These are phyloP conservation scores for Penicillium odoratum DNA, from an alignment of 495 filamentous ascomycete genomes.

Conservation along the genomic window DNA sequence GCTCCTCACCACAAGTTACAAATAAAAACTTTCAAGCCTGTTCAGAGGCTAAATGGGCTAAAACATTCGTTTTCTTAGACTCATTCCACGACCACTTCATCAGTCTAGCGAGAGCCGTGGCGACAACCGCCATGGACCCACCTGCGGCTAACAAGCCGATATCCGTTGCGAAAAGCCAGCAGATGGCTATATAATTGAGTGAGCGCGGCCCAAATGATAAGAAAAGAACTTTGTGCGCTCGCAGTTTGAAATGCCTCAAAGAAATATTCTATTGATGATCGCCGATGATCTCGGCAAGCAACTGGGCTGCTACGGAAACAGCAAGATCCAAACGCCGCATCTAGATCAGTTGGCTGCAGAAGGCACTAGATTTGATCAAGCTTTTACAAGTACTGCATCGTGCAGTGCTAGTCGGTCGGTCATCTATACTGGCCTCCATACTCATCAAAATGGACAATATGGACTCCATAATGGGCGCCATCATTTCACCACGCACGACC, in stretches of 20 bases:
- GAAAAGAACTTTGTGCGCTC: not conserved
- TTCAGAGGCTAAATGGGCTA: not conserved
- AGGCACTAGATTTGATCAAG: conserved; percentile 36
- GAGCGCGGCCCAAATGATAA: not conserved
- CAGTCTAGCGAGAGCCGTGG: conserved; percentile 6
- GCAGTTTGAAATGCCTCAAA: conserved; percentile 15
- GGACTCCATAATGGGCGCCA: conserved; percentile 33
- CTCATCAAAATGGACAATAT: conserved; percentile 49
- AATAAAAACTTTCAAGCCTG: too few species aligned
- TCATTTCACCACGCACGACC: conserved; percentile 44
- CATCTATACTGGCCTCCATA: conserved; percentile 49
- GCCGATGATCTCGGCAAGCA: conserved; percentile 45
- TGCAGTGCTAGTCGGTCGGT: conserved; percentile 45
- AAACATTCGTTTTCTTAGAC: not conserved
- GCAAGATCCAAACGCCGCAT: conserved; percentile 35
- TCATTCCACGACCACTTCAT: not conserved
- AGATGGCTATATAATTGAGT: not conserved
- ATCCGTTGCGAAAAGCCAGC: not conserved
- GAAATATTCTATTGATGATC: conserved; percentile 42
- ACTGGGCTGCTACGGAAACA: conserved; percentile 41
- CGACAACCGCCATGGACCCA: conserved; percentile 3
- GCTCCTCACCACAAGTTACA: too few species aligned
- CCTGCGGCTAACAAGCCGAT: conserved; percentile 1
- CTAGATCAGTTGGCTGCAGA: conserved; percentile 39
- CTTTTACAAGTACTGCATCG: conserved; percentile 47